A percentile compares a stretch with the other conserved stretches of the same genome.
Conservation (phyloP, 2,329 filamentous ascomycete genomes). For the Xenosphaeropsis pyriputrescens region DNA sequence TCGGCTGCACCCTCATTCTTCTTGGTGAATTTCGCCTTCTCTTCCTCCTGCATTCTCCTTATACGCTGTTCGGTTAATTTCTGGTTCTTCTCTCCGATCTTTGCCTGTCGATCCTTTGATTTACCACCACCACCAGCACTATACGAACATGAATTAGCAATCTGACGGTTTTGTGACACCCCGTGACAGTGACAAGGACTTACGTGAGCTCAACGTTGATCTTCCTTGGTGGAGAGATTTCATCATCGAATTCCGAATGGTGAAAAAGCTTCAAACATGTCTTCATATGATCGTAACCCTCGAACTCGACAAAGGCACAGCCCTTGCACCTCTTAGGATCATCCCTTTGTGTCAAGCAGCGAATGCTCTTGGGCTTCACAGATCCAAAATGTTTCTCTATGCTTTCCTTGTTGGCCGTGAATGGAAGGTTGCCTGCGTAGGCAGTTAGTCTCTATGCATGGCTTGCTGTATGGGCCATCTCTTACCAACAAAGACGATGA, state of each 20-base stretch:
- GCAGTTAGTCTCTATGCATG: too few relatives aligned
- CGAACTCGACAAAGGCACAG: constrained; percentile 82
- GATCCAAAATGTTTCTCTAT: constrained; percentile 66
- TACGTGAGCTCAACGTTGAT: constrained; percentile 90
- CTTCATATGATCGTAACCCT: constrained; percentile 77
- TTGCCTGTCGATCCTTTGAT: constrained; percentile 53
- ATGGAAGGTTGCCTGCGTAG: constrained; percentile 67
- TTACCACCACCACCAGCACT: constrained; percentile 80
- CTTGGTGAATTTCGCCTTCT: constrained; percentile 14
- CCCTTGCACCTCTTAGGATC: constrained; percentile 53
- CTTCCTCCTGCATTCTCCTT: constrained; percentile 11
- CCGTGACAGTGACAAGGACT: constrained; percentile 18
- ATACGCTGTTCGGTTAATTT: constrained; percentile 61
- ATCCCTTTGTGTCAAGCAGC: constrained; percentile 55
- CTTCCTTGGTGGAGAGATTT: constrained; percentile 41
- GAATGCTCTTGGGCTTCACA: constrained; percentile 54
- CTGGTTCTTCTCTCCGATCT: constrained; percentile 74
- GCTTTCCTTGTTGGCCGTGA: constrained; percentile 55
- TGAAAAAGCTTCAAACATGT: constrained; percentile 85
- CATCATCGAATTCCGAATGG: constrained; percentile 60
- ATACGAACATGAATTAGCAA: constrained; percentile 2
- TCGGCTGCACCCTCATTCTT: constrained; percentile 9
- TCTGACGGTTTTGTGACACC: too few relatives aligned
- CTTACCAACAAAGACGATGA: constrained; percentile 64
- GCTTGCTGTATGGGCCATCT: too few relatives aligned